Conservation (phyloP, 768 basidiomycete species). For the Macrolepiota dolichaula region DNA sequence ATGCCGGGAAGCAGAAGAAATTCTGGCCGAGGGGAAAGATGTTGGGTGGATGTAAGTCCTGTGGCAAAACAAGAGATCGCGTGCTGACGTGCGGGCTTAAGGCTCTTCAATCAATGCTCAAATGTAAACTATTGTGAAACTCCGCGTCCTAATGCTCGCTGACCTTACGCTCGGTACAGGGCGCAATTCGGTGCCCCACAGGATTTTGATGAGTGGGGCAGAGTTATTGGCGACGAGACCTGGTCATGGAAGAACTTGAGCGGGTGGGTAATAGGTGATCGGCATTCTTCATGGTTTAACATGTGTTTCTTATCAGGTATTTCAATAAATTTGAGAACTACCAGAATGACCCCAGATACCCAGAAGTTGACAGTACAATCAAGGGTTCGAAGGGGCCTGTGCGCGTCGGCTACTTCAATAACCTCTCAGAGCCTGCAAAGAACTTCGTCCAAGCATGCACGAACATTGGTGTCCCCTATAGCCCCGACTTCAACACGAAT, state of each 20-base stretch:
- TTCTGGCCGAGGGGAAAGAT: slow-evolving; percentile 71
- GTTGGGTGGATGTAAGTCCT: slow-evolving; percentile 68
- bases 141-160: background rate
- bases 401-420: slow-evolving; percentile 46
- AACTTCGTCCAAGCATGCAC: slow-evolving; percentile 52
- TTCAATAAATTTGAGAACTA: slow-evolving; percentile 64
- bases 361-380: slow-evolving; percentile 39
- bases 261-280: slow-evolving; percentile 28
- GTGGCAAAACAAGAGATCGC: background rate
- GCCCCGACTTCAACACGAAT: slow-evolving; percentile 53
- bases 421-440: slow-evolving; percentile 33
- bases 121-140: slow-evolving; percentile 25
- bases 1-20: slow-evolving; percentile 41
- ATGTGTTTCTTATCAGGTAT: slow-evolving; percentile 37
- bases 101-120: slow-evolving; percentile 66
- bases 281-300: background rate
- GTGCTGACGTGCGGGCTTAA: slow-evolving; percentile 17
- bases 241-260: slow-evolving; percentile 62
- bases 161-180: slow-evolving; percentile 24
- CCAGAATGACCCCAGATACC: slow-evolving; percentile 39
- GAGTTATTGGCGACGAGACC: slow-evolving; percentile 45
- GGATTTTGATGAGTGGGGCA: slow-evolving; percentile 68
- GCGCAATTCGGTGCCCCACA: slow-evolving; percentile 64
- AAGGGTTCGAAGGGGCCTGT: slow-evolving; percentile 53
- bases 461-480: slow-evolving; percentile 48